Conservation (phyloP, 768 basidiomycete genomes). For the Trametopsis cervina region DNA sequence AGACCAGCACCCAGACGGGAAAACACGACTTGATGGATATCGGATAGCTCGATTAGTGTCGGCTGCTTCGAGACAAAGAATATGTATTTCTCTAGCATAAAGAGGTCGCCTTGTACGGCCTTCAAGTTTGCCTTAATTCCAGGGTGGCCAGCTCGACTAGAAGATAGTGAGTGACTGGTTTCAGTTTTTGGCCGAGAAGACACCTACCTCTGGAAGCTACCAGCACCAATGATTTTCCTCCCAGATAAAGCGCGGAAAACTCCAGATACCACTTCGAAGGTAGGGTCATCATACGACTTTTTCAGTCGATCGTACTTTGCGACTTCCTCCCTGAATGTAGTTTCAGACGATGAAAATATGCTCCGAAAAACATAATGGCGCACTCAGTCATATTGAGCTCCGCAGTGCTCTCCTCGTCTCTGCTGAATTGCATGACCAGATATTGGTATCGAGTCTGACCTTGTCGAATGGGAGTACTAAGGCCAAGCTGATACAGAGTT, state of each 20-base stretch:
- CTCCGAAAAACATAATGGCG: constrained; percentile 23
- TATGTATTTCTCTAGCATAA: constrained; percentile 95
- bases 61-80: constrained; percentile 98
- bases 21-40: constrained; percentile 87
- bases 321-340: constrained; percentile 56
- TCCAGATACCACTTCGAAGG: constrained; percentile 90
- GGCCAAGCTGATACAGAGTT: constrained; percentile 53
- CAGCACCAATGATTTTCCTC: constrained; percentile 87
- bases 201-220: constrained; percentile 74
- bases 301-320: constrained; percentile 78
- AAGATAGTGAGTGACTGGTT: not conserved
- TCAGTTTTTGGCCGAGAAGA: not conserved
- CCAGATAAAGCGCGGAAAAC: constrained; percentile 88
- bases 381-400: constrained; percentile 92
- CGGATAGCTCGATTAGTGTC: constrained; percentile 79
- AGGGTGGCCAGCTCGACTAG: constrained; percentile 80
- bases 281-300: constrained; percentile 91
- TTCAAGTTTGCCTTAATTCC: constrained; percentile 99
- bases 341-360: constrained; percentile 3
- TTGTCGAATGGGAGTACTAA: constrained; percentile 92
- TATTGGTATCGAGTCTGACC: constrained; percentile 98
- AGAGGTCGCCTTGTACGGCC: constrained; percentile 93
- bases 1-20: constrained; percentile 88
- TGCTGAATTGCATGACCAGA: constrained; percentile 95
- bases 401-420: constrained; percentile 94